These are phyloP conservation scores for Nannizziopsis arthrosporioides DNA, from an alignment of 2,329 filamentous ascomycete species.

Conservation along the genomic window DNA sequence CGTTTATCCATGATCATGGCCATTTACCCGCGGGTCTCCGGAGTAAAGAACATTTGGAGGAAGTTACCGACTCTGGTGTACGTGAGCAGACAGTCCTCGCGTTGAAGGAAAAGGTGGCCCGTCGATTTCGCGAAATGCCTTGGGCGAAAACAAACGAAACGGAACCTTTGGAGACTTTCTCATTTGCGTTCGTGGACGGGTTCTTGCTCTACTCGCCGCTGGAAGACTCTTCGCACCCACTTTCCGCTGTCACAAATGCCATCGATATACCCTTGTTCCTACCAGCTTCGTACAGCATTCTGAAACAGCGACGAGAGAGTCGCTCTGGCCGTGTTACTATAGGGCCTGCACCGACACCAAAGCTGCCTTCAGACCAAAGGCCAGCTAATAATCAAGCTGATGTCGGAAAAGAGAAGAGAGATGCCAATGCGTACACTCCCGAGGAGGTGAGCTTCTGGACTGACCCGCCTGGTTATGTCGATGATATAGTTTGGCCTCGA, in stretches of 20 bases:
- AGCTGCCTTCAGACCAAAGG: neutral
- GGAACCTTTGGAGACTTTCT: neutral
- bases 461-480: slow-evolving; percentile 88
- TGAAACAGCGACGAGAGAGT: slow-evolving; percentile 32
- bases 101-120: slow-evolving; percentile 20
- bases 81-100: slow-evolving; percentile 18
- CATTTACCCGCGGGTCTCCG: slow-evolving; percentile 37
- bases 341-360: slow-evolving; percentile 26
- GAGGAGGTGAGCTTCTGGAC: slow-evolving; percentile 71
- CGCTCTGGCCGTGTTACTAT: slow-evolving; percentile 39
- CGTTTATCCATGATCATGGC: slow-evolving; percentile 59
- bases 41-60: slow-evolving; percentile 50
- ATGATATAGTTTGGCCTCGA: slow-evolving; percentile 90
- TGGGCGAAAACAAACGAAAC: neutral
- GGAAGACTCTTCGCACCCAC: slow-evolving; percentile 19
- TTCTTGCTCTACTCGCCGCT: slow-evolving; percentile 65
- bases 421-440: slow-evolving; percentile 25
- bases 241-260: slow-evolving; percentile 22
- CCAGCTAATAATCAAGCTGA: neutral
- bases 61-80: slow-evolving; percentile 36
- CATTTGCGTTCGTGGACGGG: slow-evolving; percentile 69
- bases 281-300: slow-evolving; percentile 48
- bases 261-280: slow-evolving; percentile 72
- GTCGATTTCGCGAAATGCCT: slow-evolving; percentile 14
- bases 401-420: slow-evolving; percentile 6